Percentiles rank a stretch among this genome's conserved stretches.
phyloP scores from a whole-genome alignment of 768 basidiomycete genomes.

The Termitomyces sp. region DNA sequence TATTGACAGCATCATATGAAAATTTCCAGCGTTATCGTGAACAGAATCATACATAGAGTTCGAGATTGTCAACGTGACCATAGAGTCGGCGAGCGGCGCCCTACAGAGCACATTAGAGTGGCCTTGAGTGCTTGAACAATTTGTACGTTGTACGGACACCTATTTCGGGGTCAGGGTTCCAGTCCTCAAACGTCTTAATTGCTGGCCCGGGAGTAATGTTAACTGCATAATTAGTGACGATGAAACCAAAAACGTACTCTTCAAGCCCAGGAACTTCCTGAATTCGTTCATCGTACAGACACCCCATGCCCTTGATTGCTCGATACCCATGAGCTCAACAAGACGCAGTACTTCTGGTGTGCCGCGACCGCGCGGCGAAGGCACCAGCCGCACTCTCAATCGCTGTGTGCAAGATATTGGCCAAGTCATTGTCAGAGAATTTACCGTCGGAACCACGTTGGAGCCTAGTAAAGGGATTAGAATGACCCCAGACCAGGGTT shows the following conservation, averaged over 20 bases:
- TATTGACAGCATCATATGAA: neutral
- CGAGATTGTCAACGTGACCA: slow-evolving; percentile 29
- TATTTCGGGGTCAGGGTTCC: slow-evolving; percentile 45
- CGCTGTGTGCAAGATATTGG: slow-evolving; percentile 40
- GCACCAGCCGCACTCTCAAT: slow-evolving; percentile 42
- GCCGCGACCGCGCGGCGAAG: slow-evolving; percentile 43
- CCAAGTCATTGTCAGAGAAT: slow-evolving; percentile 52
- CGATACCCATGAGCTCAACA: slow-evolving; percentile 53
- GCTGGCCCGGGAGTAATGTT: slow-evolving; percentile 19
- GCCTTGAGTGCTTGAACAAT: neutral
- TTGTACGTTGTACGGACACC: slow-evolving; percentile 26
- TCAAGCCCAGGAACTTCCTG: slow-evolving; percentile 18
- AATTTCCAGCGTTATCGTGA: neutral
- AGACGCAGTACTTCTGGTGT: slow-evolving; percentile 43
- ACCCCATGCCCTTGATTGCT: slow-evolving; percentile 50
- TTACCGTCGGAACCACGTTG: slow-evolving; percentile 39
- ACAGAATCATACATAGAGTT: slow-evolving; percentile 25
- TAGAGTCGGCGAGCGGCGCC: slow-evolving; percentile 27
- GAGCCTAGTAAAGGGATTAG: slow-evolving; percentile 13
- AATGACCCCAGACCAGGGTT: neutral
- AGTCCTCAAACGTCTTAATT: slow-evolving; percentile 48
- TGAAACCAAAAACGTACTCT: neutral
- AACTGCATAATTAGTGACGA: neutral
- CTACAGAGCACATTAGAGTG: neutral
- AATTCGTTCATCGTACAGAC: slow-evolving; percentile 54